Evolutionary conservation across 495 filamentous ascomycete species (phyloP).

Genomic region (Neurospora cerealis): DNA sequence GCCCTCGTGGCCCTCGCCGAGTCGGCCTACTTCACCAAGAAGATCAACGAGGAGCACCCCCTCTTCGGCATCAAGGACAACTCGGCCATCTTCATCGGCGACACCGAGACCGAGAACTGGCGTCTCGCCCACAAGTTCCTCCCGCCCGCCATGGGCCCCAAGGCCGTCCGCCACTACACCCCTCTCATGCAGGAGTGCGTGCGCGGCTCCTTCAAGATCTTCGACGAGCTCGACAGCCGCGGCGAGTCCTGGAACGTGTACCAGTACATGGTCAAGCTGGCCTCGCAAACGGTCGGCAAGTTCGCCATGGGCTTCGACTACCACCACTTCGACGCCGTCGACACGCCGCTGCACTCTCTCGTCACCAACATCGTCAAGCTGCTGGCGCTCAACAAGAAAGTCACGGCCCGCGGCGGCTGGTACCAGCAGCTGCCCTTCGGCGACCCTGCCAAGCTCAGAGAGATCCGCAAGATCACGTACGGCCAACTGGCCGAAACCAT

Average conservation of each 20-base stretch:
- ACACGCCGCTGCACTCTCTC: conserved; percentile 34
- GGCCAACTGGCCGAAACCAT: conserved; percentile 32
- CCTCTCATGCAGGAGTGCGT: conserved; percentile 43
- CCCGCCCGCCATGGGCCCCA: conserved; percentile 42
- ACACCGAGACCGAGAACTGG: conserved; percentile 41
- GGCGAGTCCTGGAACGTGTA: conserved; percentile 48
- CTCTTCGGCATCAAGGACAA: conserved; percentile 36
- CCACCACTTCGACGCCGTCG: conserved; percentile 36
- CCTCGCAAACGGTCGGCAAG: conserved; percentile 42
- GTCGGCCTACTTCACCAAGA: conserved; percentile 42
- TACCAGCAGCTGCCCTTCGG: conserved; percentile 43
- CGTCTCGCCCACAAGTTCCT: conserved; percentile 44
- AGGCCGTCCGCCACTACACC: conserved; percentile 46
- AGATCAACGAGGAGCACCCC: conserved; percentile 39
- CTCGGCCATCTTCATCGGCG: conserved; percentile 42
- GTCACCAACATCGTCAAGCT: conserved; percentile 30
- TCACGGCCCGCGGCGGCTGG: conserved; percentile 39
- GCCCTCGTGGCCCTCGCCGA: conserved; percentile 33
- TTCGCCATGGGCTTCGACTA: conserved; percentile 42
- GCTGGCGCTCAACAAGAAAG: conserved; percentile 44
- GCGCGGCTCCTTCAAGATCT: conserved; percentile 35
- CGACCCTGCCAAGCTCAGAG: conserved; percentile 29
- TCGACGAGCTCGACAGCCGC: conserved; percentile 41
- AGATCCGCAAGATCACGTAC: conserved; percentile 17
- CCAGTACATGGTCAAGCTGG: conserved; percentile 51